Evolutionary conservation across 2,329 filamentous ascomycete genomes (phyloP).

Genomic region (Septoria petroselini): DNA sequence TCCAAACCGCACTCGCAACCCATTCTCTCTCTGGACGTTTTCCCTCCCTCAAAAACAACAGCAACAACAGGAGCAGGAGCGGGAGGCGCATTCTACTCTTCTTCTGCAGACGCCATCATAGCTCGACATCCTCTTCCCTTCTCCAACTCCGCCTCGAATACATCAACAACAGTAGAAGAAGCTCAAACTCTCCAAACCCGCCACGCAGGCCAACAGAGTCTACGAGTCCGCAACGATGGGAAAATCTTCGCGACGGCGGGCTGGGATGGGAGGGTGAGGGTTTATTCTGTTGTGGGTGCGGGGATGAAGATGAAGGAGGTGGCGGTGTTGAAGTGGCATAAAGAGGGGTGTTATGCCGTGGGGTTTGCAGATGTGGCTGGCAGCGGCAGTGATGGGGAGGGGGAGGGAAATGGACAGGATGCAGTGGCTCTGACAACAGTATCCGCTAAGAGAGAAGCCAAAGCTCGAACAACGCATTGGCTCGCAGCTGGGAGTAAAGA

Average conservation of each 20-base stretch:
- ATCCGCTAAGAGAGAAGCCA: conserved; percentile 43
- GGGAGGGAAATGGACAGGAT: not conserved
- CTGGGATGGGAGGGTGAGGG: conserved; percentile 79
- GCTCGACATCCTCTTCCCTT: conserved; percentile 68
- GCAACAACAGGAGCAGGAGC: too few species aligned
- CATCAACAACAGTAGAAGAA: conserved; percentile 34
- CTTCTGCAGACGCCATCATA: conserved; percentile 75
- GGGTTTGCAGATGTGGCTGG: conserved; percentile 59
- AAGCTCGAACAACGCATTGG: conserved; percentile 76
- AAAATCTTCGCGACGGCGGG: conserved; percentile 85
- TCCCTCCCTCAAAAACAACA: too few species aligned
- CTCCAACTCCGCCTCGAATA: not conserved
- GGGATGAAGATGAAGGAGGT: conserved; percentile 81
- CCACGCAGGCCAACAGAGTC: conserved; percentile 83
- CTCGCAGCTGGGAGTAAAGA: conserved; percentile 88
- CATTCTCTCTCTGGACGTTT: conserved; percentile 62
- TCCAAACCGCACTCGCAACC: conserved; percentile 73
- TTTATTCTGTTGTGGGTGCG: conserved; percentile 64
- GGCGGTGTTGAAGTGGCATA: conserved; percentile 92
- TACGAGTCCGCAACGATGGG: conserved; percentile 74
- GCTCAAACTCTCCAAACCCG: conserved; percentile 63
- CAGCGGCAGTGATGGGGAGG: not conserved
- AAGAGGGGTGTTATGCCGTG: conserved; percentile 77
- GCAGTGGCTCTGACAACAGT: conserved; percentile 27
- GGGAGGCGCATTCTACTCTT: conserved; percentile 67